phyloP scores from a whole-genome alignment of 2,329 filamentous ascomycete species.

The Simplicillium sp. region DNA sequence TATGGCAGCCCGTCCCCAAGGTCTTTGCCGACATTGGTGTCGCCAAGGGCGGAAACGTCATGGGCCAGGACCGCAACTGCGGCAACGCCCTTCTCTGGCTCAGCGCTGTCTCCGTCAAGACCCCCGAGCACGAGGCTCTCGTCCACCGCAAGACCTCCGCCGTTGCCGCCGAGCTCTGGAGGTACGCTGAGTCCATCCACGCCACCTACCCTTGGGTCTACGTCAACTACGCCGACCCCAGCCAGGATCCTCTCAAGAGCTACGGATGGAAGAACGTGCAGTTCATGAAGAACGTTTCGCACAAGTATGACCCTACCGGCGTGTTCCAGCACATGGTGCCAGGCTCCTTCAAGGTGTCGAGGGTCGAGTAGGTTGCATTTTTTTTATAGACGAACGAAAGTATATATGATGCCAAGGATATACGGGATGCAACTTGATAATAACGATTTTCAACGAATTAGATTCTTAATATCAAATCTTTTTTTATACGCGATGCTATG shows the following conservation, averaged over 20 bases:
- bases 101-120: constrained; percentile 6
- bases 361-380: too few species aligned
- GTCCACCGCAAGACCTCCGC: constrained; percentile 19
- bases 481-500: too few species aligned
- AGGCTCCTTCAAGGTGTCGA: constrained; percentile 9
- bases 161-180: constrained; percentile 18
- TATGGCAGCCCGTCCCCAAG: constrained; percentile 7
- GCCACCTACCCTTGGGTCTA: constrained; percentile 20
- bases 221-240: constrained; percentile 24
- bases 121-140: constrained; percentile 15
- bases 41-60: constrained; percentile 7
- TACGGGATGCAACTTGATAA: too few species aligned
- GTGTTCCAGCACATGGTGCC: constrained; percentile 24
- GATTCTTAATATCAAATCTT: too few species aligned
- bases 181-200: constrained; percentile 7
- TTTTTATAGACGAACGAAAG: too few species aligned
- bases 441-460: too few species aligned
- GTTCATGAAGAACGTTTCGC: constrained; percentile 14
- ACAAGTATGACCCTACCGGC: constrained; percentile 20
- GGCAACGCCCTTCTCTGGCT: not conserved
- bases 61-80: constrained; percentile 4
- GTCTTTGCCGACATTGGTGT: constrained; percentile 7
- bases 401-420: too few species aligned
- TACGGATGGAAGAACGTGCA: constrained; percentile 22
- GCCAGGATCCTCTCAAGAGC: constrained; percentile 16